These are phyloP conservation scores for Erucastrum elatum DNA, from an alignment of 345 rosid species.

Conservation along the genomic window DNA sequence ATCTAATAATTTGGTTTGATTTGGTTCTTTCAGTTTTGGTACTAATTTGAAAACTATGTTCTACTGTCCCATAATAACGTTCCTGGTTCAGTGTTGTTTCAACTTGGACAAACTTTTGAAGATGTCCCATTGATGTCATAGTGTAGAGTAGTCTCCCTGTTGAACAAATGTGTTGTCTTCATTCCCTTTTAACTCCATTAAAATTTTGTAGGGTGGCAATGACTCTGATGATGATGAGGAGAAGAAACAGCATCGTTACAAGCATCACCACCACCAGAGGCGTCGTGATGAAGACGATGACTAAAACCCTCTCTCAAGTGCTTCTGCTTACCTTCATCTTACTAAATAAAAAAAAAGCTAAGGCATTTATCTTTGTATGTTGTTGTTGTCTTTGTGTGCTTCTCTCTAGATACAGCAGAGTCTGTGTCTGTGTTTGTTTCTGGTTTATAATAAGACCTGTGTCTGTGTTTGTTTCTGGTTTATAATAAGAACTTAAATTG, in stretches of 20 bases:
- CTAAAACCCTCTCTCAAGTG: constrained; percentile 3
- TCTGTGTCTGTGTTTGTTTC: constrained; percentile 21
- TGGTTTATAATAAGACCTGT: constrained; percentile 26
- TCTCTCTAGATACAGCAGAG: constrained; percentile 4
- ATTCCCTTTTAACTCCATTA: neutral
- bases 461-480: neutral
- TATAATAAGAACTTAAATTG: too few relatives aligned
- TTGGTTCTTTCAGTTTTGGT: too few relatives aligned
- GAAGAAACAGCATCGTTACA: constrained; percentile 46
- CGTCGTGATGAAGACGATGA: constrained; percentile 58
- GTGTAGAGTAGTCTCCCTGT: too few relatives aligned
- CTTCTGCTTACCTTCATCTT: constrained; percentile 20
- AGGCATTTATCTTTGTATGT: constrained; percentile 8
- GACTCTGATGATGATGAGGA: constrained; percentile 56
- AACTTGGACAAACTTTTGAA: too few relatives aligned
- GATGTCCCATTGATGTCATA: too few relatives aligned
- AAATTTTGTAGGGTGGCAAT: constrained; percentile 57
- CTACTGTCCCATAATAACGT: too few relatives aligned
- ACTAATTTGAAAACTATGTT: too few relatives aligned
- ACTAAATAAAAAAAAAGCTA: constrained; percentile 34
- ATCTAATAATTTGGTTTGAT: too few relatives aligned
- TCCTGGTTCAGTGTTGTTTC: too few relatives aligned
- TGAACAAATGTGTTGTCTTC: too few relatives aligned
- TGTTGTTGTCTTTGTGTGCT: constrained; percentile 24
- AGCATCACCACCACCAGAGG: constrained; percentile 65